These are phyloP conservation scores for Xylariaceae sp. DNA, from an alignment of 2,329 filamentous ascomycete species.

Conservation along the genomic window DNA sequence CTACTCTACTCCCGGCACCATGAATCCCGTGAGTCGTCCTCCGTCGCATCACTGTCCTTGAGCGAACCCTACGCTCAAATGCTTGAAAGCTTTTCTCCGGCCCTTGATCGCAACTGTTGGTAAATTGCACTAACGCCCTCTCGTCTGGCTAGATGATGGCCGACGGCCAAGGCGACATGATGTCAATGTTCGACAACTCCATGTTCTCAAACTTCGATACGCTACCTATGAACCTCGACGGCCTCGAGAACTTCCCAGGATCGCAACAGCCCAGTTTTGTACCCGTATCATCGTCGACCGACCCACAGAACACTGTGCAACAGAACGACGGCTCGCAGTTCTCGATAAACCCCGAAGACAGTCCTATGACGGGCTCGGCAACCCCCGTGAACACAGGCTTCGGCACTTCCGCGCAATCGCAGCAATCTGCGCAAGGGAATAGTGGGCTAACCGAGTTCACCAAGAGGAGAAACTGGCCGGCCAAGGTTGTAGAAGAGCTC, in stretches of 20 bases:
- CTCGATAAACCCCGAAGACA: constrained; percentile 18
- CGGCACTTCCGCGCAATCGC: constrained; percentile 12
- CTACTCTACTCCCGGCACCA: constrained; percentile 27
- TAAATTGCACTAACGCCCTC: constrained; percentile 1
- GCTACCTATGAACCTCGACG: constrained; percentile 25
- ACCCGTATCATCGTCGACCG: constrained; percentile 12
- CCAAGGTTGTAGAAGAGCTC: constrained; percentile 83
- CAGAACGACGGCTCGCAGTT: constrained; percentile 17
- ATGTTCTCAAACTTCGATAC: constrained; percentile 22
- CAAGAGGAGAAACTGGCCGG: constrained; percentile 72
- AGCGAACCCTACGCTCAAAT: not conserved
- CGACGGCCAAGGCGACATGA: constrained; percentile 24
- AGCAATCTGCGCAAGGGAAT: constrained; percentile 27
- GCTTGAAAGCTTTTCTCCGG: not conserved
- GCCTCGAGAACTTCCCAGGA: constrained; percentile 20
- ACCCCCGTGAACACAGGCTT: constrained; percentile 26
- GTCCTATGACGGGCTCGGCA: constrained; percentile 14
- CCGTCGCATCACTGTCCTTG: not conserved
- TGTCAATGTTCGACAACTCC: constrained; percentile 25
- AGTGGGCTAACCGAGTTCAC: constrained; percentile 55
- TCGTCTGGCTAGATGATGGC: constrained; percentile 19
- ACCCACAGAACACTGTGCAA: constrained; percentile 17
- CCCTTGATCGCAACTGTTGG: not conserved
- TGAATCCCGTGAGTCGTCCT: constrained; percentile 23
- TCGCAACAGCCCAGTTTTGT: constrained; percentile 17